These are phyloP conservation scores for Yarrowia sp. DNA, from an alignment of 805 yeast species.

Conservation along the genomic window DNA sequence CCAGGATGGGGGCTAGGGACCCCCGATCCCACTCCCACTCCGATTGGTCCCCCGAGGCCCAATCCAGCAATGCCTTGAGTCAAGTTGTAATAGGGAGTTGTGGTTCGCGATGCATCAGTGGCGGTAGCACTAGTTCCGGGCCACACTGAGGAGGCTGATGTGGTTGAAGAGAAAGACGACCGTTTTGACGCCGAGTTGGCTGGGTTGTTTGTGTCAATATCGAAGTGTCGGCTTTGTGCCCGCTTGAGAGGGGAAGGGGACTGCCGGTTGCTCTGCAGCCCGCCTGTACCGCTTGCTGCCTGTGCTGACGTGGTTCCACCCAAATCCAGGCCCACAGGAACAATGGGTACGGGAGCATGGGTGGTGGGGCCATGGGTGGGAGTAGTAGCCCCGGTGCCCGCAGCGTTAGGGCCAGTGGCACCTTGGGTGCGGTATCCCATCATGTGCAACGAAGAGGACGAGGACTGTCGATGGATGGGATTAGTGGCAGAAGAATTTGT, in stretches of 20 bases:
- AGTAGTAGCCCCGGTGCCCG: neutral
- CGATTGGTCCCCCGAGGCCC: conserved; percentile 8
- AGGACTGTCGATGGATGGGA: conserved; percentile 11
- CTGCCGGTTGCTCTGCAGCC: conserved; percentile 8
- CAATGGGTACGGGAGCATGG: conserved; percentile 11
- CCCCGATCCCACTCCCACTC: neutral
- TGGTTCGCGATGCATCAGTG: conserved; percentile 10
- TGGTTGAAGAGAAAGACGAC: conserved; percentile 17
- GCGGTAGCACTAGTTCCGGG: conserved; percentile 5
- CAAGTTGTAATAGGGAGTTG: conserved; percentile 6
- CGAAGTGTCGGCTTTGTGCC: conserved; percentile 33
- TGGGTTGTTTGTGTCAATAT: conserved; percentile 22
- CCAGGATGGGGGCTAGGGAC: conserved; percentile 7
- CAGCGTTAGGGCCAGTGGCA: neutral
- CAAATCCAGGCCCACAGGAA: conserved; percentile 10
- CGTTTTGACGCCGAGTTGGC: conserved; percentile 4
- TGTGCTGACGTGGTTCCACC: neutral
- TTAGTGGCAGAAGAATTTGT: neutral
- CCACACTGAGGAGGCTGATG: conserved; percentile 22
- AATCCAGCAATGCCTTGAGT: conserved; percentile 6
- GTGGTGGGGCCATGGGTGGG: conserved; percentile 2
- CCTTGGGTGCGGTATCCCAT: conserved; percentile 6
- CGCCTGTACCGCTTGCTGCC: neutral
- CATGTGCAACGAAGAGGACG: conserved; percentile 20
- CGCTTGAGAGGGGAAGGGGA: conserved; percentile 25